Evolutionary conservation across 164 flowering plant genomes (phyloP).

Genomic region (Umbellularia californica): DNA sequence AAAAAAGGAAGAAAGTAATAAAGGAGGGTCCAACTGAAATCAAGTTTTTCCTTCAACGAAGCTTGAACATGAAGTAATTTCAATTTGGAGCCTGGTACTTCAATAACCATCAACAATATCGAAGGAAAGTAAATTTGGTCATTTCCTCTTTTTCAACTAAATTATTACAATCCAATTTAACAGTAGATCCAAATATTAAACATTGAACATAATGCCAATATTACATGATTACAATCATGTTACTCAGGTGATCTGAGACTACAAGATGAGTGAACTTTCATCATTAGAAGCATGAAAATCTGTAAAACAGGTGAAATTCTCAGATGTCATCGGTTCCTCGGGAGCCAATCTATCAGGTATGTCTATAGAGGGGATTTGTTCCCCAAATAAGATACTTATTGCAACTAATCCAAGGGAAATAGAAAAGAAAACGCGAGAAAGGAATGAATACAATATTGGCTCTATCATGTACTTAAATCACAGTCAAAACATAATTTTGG

Average conservation of each 20-base stretch:
- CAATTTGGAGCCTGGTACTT: not conserved
- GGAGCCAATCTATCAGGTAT: not conserved
- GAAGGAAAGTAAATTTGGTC: not conserved
- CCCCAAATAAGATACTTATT: not conserved
- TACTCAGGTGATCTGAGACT: not conserved
- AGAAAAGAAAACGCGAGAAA: not conserved
- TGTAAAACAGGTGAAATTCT: not conserved
- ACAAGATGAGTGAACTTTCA: not conserved
- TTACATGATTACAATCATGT: not conserved
- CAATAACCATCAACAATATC: not conserved
- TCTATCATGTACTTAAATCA: not conserved
- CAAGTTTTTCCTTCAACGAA: too few species aligned
- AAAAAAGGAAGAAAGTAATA: too few species aligned
- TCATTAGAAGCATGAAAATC: not conserved
- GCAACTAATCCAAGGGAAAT: not conserved
- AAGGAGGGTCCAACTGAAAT: too few species aligned
- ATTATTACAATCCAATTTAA: not conserved
- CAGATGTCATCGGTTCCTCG: not conserved
- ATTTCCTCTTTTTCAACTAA: not conserved
- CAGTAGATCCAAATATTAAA: too few species aligned
- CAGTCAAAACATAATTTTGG: not conserved
- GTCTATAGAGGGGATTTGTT: not conserved
- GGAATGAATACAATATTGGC: too few species aligned
- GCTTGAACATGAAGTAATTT: not conserved
- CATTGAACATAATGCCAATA: not conserved